phyloP scores from a whole-genome alignment of 2,329 filamentous ascomycete genomes.

The Hypoxylon sp. region DNA sequence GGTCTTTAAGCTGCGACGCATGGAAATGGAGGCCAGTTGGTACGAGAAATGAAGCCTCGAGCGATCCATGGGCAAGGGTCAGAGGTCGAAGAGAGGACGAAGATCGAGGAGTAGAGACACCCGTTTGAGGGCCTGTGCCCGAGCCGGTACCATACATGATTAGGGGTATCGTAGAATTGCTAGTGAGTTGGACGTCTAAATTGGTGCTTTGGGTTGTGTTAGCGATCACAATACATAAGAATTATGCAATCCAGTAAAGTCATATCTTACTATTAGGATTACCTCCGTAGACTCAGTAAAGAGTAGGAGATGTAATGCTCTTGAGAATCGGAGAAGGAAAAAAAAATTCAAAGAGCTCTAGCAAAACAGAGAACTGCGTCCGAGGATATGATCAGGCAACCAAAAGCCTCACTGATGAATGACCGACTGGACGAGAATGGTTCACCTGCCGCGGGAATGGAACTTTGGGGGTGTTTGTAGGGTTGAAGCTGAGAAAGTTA shows the following conservation, averaged over 20 bases:
- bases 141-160: slow-evolving; percentile 84
- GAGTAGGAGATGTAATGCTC: slow-evolving; percentile 56
- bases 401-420: slow-evolving; percentile 13
- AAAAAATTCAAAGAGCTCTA: slow-evolving; percentile 16
- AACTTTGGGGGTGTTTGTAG: slow-evolving; percentile 33
- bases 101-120: slow-evolving; percentile 95
- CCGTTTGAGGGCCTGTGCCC: slow-evolving; percentile 87
- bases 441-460: slow-evolving; percentile 31
- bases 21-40: slow-evolving; percentile 97
- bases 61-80: slow-evolving; percentile 90
- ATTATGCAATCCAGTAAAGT: background rate
- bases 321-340: slow-evolving; percentile 19
- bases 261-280: slow-evolving; percentile 42
- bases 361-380: slow-evolving; percentile 25
- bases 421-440: slow-evolving; percentile 25
- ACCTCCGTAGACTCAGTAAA: slow-evolving; percentile 60
- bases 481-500: slow-evolving; percentile 28
- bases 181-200: slow-evolving; percentile 14
- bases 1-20: slow-evolving; percentile 92
- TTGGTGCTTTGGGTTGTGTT: slow-evolving; percentile 25
- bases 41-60: slow-evolving; percentile 96
- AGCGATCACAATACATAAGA: slow-evolving; percentile 6
- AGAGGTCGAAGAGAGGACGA: slow-evolving; percentile 93
- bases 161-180: slow-evolving; percentile 61
- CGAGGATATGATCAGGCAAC: slow-evolving; percentile 27